Percentiles rank a stretch among this genome's conserved stretches.
Evolutionary conservation across 495 filamentous ascomycete genomes (phyloP).

Genomic region (Lineolata rhizophorae): DNA sequence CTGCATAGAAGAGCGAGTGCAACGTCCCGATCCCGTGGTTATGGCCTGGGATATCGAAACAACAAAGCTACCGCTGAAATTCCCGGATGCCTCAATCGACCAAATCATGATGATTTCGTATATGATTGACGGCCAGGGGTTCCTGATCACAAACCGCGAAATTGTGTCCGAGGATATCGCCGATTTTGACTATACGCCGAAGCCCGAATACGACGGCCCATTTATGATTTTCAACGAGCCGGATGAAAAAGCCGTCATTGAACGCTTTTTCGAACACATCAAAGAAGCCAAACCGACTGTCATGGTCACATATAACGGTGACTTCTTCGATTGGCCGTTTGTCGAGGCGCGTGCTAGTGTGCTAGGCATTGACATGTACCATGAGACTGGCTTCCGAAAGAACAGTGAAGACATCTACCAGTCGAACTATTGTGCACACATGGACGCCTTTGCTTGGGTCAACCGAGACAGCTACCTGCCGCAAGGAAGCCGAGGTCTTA

Average conservation of each 20-base stretch:
- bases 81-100: constrained; percentile 87
- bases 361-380: constrained; percentile 98
- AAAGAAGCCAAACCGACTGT: constrained; percentile 89
- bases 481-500: constrained; percentile 90
- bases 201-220: constrained; percentile 79
- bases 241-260: constrained; percentile 67
- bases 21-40: constrained; percentile 80
- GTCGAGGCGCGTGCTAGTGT: constrained; percentile 83
- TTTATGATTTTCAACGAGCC: constrained; percentile 98
- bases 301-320: constrained; percentile 98
- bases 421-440: constrained; percentile 84
- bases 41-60: constrained; percentile 98
- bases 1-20: constrained; percentile 71
- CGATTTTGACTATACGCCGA: constrained; percentile 97
- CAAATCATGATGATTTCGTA: constrained; percentile 99
- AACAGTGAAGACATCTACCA: constrained; percentile 92
- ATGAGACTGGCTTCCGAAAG: constrained; percentile 87
- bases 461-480: constrained; percentile 96
- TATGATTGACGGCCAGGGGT: constrained; percentile 98
- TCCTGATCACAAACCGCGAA: constrained; percentile 93
- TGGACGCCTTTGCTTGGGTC: constrained; percentile 99
- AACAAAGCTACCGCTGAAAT: constrained; percentile 88
- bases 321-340: constrained; percentile 99
- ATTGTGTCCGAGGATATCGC: constrained; percentile 94
- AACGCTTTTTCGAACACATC: constrained; percentile 87